A percentile compares a stretch with the other conserved stretches of the same genome.
These are phyloP conservation scores for Fusarium papillatum DNA, from an alignment of 2,329 filamentous ascomycete species.

Conservation along the genomic window DNA sequence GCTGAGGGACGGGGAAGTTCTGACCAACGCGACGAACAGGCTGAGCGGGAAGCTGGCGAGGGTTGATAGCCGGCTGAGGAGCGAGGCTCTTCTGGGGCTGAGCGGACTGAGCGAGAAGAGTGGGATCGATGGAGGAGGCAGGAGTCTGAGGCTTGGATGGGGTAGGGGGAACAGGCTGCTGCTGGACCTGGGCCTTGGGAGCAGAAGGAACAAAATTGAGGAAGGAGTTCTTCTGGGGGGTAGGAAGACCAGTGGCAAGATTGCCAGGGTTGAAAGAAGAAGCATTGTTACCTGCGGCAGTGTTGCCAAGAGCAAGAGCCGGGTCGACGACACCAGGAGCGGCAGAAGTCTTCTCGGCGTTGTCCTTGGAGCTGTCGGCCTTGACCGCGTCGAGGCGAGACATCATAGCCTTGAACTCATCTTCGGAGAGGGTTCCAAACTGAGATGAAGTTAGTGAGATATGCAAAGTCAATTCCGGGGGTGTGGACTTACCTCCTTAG, in stretches of 20 bases:
- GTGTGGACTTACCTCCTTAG: neutral
- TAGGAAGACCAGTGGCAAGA: neutral
- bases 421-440: neutral
- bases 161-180: neutral
- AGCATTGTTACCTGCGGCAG: neutral
- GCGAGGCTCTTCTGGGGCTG: neutral
- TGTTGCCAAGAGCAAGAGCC: neutral
- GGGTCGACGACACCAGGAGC: neutral
- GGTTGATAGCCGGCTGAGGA: constrained; percentile 1
- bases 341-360: neutral
- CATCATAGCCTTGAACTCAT: neutral
- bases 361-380: neutral
- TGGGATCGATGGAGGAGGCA: neutral
- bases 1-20: neutral
- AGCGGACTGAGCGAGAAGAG: neutral
- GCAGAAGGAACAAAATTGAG: neutral
- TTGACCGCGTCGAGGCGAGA: neutral
- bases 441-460: neutral
- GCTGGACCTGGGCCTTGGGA: neutral
- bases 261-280: neutral
- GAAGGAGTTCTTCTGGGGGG: neutral
- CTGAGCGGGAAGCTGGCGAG: neutral
- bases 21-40: neutral
- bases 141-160: neutral
- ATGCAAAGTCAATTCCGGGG: neutral